phyloP scores from a whole-genome alignment of 495 filamentous ascomycete species.

The Sporormia fimetaria region DNA sequence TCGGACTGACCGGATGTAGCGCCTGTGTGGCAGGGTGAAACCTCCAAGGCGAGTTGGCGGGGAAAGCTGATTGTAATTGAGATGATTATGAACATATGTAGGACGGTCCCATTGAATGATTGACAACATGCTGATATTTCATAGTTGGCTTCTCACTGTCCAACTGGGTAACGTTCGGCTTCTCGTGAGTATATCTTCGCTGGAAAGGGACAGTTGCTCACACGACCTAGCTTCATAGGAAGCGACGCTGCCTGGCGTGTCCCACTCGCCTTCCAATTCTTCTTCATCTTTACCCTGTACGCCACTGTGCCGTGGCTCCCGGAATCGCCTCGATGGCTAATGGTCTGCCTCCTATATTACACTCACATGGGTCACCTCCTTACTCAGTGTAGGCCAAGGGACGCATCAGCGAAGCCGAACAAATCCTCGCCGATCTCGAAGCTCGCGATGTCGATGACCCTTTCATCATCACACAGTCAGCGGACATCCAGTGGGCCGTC shows the following conservation, averaged over 20 bases:
- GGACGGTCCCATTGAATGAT: too few relatives aligned
- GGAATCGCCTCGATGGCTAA: slow-evolving; percentile 43
- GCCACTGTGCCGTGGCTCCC: slow-evolving; percentile 44
- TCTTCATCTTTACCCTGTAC: slow-evolving; percentile 45
- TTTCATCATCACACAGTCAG: slow-evolving; percentile 31
- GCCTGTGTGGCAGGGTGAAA: slow-evolving; percentile 56
- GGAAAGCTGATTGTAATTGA: slow-evolving; percentile 52
- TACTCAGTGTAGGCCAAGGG: too few relatives aligned
- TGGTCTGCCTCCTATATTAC: too few relatives aligned
- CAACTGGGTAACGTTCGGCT: slow-evolving; percentile 51
- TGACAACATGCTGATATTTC: too few relatives aligned
- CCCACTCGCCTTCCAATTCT: slow-evolving; percentile 47
- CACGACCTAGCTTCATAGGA: slow-evolving; percentile 29
- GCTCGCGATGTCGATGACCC: slow-evolving; percentile 38
- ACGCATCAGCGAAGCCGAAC: slow-evolving; percentile 36
- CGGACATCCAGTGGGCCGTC: slow-evolving; percentile 40
- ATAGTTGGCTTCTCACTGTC: slow-evolving; percentile 44
- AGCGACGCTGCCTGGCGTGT: slow-evolving; percentile 44
- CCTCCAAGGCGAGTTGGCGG: slow-evolving; percentile 45
- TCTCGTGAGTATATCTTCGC: slow-evolving; percentile 25
- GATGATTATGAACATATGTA: slow-evolving; percentile 50
- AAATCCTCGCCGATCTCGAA: slow-evolving; percentile 42
- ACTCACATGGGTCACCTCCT: too few relatives aligned
- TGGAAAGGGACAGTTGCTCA: background rate
- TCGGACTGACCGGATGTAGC: too few relatives aligned